These are phyloP conservation scores for Strobilomyces confusus DNA, from an alignment of 768 basidiomycete genomes.

Conservation along the genomic window DNA sequence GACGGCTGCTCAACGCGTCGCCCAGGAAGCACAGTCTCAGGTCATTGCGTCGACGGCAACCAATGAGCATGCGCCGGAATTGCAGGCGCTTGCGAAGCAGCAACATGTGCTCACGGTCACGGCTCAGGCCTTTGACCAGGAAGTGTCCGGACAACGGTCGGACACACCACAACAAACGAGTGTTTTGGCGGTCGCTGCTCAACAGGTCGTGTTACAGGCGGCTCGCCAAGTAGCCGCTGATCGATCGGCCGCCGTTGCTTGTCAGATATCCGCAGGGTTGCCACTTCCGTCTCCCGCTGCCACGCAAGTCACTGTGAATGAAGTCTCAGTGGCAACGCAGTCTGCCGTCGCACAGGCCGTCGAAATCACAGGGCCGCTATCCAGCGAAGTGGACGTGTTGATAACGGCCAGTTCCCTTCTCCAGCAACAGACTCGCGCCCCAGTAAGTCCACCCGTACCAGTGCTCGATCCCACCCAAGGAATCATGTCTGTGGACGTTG, in stretches of 20 bases:
- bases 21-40: slow-evolving; percentile 68
- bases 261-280: slow-evolving; percentile 39
- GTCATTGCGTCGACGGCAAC: slow-evolving; percentile 49
- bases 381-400: slow-evolving; percentile 78
- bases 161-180: slow-evolving; percentile 47
- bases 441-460: slow-evolving; percentile 25
- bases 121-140: slow-evolving; percentile 72
- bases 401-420: slow-evolving; percentile 60
- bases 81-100: slow-evolving; percentile 74
- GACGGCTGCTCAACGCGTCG: slow-evolving; percentile 72
- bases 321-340: slow-evolving; percentile 60
- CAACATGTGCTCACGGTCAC: slow-evolving; percentile 72
- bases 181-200: slow-evolving; percentile 69
- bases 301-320: slow-evolving; percentile 49
- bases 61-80: slow-evolving; percentile 42
- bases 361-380: slow-evolving; percentile 64
- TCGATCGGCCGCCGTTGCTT: slow-evolving; percentile 40
- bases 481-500: slow-evolving; percentile 26
- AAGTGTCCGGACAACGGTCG: slow-evolving; percentile 50
- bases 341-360: slow-evolving; percentile 82
- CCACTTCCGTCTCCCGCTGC: slow-evolving; percentile 29
- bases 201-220: slow-evolving; percentile 78
- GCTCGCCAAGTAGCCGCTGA: slow-evolving; percentile 57
- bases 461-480: slow-evolving; percentile 26
- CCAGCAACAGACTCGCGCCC: slow-evolving; percentile 39